Conservation (phyloP, 129 eudicot genomes). For the Gnaphalium uliginosum region DNA sequence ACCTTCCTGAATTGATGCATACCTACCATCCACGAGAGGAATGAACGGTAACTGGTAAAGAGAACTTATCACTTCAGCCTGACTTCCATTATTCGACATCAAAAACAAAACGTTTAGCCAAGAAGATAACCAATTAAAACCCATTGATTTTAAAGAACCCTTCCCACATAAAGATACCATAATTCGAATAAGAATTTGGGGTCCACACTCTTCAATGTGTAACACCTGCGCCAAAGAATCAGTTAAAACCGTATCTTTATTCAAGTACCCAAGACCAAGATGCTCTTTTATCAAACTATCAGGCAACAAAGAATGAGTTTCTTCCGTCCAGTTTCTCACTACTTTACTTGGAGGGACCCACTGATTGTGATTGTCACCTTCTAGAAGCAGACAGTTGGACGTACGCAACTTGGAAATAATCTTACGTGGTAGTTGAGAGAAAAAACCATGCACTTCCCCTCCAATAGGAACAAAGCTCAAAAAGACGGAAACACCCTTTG, state of each 20-base stretch:
- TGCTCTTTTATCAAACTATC: conserved; percentile 55
- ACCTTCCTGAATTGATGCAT: conserved; percentile 49
- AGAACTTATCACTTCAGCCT: conserved; percentile 33
- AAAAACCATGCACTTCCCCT: conserved; percentile 77
- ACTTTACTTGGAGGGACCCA: conserved; percentile 81
- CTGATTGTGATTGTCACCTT: conserved; percentile 38
- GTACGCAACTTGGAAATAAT: conserved; percentile 53
- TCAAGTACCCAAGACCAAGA: conserved; percentile 71
- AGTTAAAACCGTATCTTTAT: conserved; percentile 53
- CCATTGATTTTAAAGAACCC: conserved; percentile 50
- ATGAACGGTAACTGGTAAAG: conserved; percentile 53
- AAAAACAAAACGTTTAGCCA: conserved; percentile 52
- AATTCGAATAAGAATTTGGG: conserved; percentile 45
- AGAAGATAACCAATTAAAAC: conserved; percentile 57
- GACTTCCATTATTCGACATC: conserved; percentile 36
- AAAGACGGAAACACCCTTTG: conserved; percentile 59
- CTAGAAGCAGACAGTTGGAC: conserved; percentile 64
- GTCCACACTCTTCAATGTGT: conserved; percentile 69
- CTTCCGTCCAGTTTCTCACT: conserved; percentile 57
- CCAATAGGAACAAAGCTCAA: conserved; percentile 72
- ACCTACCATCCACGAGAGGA: conserved; percentile 63
- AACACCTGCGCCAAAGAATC: conserved; percentile 59
- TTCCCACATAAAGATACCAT: conserved; percentile 44
- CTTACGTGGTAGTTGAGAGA: conserved; percentile 71
- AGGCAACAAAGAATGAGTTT: conserved; percentile 53